Base-by-base conservation (phyloP, 2,329 filamentous ascomycete genomes). In the Alternaria triticimaculans region DNA sequence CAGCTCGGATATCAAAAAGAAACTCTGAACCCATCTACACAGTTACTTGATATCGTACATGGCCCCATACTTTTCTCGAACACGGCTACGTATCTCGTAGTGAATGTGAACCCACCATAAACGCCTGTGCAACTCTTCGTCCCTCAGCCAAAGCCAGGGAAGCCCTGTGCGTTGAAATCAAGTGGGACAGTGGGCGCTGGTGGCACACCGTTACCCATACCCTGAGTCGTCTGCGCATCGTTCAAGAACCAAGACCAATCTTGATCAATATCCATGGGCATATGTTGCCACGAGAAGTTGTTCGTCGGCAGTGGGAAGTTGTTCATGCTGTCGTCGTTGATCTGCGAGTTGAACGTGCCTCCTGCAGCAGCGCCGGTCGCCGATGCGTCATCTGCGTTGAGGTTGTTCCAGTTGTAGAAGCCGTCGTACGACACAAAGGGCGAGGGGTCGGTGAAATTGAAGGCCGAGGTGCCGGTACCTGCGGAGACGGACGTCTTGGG, bases 241-340 rank as follows among this genome's bases (percentile, higher is more conserved):
- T 78, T 79, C 62, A 80, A 61, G 43, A 80, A 80, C 78, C 79
- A 81, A 37, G 72, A 77, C 80, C 80, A 81, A 57, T 81, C 80
- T 71, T 81, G 79, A 51, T 81, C 79, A 50, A 80, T 80, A 30
- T 80, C 78, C 77, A 80, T 80, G 37, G 77, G 77, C 72, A 80
- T 76, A 41, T 79, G 79, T 64, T 80, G 78, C 79, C 78, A 80
- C 3, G 61, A 69, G 62, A 80, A 79, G 63, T 76, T 78, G 46
- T 77, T 79, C 10, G 75, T 78, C 25, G 77, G 74, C 5, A 76
- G 68, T 9, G 72, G 72, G 65, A 75, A 78, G 41, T 73, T 76
- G 43, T 59, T 72, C 72, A 77, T 74, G 30, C 59, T 63, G 43
- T 76, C 77, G 60, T 78, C 76, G 55, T 75, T 75, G 61, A 78